Conservation (phyloP, 1,139 yeast genomes). For the Sugiyamaella paludigena region DNA sequence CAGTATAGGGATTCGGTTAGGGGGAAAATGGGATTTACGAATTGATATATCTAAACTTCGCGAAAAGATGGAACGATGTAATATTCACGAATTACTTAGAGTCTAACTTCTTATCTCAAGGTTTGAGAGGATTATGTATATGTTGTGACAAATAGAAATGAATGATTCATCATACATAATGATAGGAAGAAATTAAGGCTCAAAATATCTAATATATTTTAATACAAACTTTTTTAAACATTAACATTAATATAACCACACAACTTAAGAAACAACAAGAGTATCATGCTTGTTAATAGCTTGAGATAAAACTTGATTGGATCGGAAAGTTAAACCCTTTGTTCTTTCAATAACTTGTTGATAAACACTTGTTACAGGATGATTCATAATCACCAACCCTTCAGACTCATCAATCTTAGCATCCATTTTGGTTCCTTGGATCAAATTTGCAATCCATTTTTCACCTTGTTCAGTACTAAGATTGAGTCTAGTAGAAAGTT, state of each 20-base stretch:
- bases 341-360: constrained; percentile 61
- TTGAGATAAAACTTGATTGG: constrained; percentile 49
- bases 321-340: constrained; percentile 56
- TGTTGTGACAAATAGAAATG: too few species aligned
- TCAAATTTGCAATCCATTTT: constrained; percentile 50
- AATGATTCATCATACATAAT: too few species aligned
- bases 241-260: not conserved
- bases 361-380: constrained; percentile 47
- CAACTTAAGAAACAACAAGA: constrained; percentile 19
- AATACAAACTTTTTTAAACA: not conserved
- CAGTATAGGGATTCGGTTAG: not conserved
- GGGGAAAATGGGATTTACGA: not conserved
- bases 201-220: not conserved
- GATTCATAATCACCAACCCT: constrained; percentile 49
- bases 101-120: too few species aligned
- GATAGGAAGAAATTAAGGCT: too few species aligned
- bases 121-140: too few species aligned
- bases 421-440: constrained; percentile 49
- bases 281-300: constrained; percentile 33
- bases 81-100: constrained; percentile 11
- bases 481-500: constrained; percentile 45
- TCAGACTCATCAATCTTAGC: constrained; percentile 51
- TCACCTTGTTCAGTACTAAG: constrained; percentile 48
- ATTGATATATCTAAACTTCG: not conserved
- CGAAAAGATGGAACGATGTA: not conserved